Evolutionary conservation across 2,329 filamentous ascomycete species (phyloP).

Genomic region (Hypoxylon sp.): DNA sequence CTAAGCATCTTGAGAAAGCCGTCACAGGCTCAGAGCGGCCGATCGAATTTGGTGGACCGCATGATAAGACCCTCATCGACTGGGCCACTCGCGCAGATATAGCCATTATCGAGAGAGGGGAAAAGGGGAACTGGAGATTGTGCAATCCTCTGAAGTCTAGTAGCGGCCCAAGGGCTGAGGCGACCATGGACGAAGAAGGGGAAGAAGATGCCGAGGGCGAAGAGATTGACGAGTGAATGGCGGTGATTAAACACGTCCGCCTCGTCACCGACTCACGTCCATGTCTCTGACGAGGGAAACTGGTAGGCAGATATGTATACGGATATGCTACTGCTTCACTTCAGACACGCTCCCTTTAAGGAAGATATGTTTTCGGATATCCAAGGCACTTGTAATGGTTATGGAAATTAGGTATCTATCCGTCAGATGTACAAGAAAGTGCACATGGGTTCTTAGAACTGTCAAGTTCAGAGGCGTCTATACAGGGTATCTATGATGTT

Average conservation of each 20-base stretch:
- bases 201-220: constrained; percentile 54
- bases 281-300: constrained; percentile 2
- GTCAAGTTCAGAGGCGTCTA: constrained; percentile 20
- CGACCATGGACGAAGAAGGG: constrained; percentile 30
- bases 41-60: constrained; percentile 50
- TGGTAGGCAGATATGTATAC: constrained; percentile 17
- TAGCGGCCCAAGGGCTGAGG: constrained; percentile 12
- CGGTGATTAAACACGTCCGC: background rate
- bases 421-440: constrained; percentile 13
- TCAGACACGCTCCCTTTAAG: constrained; percentile 4
- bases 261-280: constrained; percentile 14
- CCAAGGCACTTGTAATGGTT: constrained; percentile 25
- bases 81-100: constrained; percentile 53
- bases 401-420: constrained; percentile 27
- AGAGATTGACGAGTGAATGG: constrained; percentile 49
- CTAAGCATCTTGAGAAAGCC: constrained; percentile 78
- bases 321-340: constrained; percentile 18
- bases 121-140: constrained; percentile 49
- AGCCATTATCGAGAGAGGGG: constrained; percentile 49
- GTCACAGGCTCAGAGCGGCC: constrained; percentile 53
- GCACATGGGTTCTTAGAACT: constrained; percentile 22
- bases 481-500: constrained; percentile 31
- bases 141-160: constrained; percentile 52
- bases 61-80: constrained; percentile 50
- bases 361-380: constrained; percentile 8